Base-by-base conservation (phyloP, 257 asterid species). In the Scutellaria galericulata region DNA sequence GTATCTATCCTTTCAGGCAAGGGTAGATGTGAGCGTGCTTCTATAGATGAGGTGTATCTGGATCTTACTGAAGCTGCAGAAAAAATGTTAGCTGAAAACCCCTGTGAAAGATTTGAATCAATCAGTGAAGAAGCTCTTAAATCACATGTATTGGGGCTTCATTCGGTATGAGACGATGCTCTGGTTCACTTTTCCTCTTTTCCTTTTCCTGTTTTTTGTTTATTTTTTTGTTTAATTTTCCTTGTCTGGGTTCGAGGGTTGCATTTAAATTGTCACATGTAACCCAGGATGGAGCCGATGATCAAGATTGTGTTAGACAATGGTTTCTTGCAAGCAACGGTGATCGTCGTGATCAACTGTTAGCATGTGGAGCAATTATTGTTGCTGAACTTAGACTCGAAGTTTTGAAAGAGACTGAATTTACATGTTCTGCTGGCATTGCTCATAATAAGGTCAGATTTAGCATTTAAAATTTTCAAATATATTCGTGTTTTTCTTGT, bases 1-100 rank as follows among this genome's bases (percentile, higher is more conserved):
- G 96, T 94, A 72, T 79, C 97, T 52, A 81, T 91, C 75, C 96
- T 94, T 78, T 82, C 98, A 48, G 81, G 88, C 69, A 86, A 75
- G 75, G 97, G 93, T 73, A 89, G 90, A 62, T 94, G 98, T 75
- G 97, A 94, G 80, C 96, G 98, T 54, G 98, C 98, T 79, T 94
- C 98, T 70, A 91, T 94, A 46, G 97, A 94, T 88, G 98, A 94
- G 86, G 98, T 91, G 46, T 94, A 94, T 79, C 87, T 94, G 76
- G 98, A 94, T 80, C 97, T 94, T 71, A 86, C 98, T 73, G 94
- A 89, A 84, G 92, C 97, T 75, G 96, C 95, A 22, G 88, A 89
- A 76, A 76, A 75, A 68, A 85, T 91, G 98, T 78, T 94, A 83
- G 85, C 81, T 44, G 89, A 94, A 56, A 79, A 69, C 58, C 87